phyloP scores from a whole-genome alignment of 768 basidiomycete genomes.

The Mycena vitilis region DNA sequence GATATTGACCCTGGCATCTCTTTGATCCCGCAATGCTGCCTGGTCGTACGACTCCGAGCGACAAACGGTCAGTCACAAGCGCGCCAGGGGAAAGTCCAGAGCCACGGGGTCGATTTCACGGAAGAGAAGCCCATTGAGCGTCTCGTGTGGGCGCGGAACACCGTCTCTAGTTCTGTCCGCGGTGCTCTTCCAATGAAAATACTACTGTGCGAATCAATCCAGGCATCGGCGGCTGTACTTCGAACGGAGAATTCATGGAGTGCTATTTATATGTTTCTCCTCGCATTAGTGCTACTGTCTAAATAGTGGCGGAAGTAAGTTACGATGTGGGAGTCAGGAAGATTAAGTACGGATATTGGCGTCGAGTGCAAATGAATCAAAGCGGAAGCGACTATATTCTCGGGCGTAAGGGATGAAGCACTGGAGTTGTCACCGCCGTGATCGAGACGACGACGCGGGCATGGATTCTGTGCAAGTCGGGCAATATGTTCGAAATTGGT shows the following conservation, averaged over 20 bases:
- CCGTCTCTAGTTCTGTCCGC: constrained; percentile 3
- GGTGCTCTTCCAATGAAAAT: not conserved
- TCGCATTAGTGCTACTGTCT: not conserved
- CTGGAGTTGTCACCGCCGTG: constrained; percentile 13
- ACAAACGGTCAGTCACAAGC: no score
- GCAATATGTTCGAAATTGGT: constrained; percentile 29
- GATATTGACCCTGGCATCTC: not conserved
- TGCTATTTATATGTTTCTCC: constrained; percentile 16
- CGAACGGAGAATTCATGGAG: constrained; percentile 24
- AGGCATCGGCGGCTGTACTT: not conserved
- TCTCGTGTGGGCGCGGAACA: not conserved
- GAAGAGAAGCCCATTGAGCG: constrained; percentile 3
- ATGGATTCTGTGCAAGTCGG: constrained; percentile 27
- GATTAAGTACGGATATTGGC: not conserved
- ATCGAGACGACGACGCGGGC: constrained; percentile 26
- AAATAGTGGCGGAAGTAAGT: not conserved
- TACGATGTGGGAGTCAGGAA: not conserved
- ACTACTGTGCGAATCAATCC: constrained; percentile 2
- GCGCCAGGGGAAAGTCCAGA: no score
- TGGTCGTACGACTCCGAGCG: no score
- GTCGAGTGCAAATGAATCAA: constrained; percentile 21
- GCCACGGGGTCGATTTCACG: not conserved
- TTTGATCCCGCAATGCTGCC: not conserved
- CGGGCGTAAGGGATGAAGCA: not conserved
- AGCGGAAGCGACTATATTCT: not conserved